Conservation (phyloP, 2,329 filamentous ascomycete genomes). For the Aspergillus tubingensis region DNA sequence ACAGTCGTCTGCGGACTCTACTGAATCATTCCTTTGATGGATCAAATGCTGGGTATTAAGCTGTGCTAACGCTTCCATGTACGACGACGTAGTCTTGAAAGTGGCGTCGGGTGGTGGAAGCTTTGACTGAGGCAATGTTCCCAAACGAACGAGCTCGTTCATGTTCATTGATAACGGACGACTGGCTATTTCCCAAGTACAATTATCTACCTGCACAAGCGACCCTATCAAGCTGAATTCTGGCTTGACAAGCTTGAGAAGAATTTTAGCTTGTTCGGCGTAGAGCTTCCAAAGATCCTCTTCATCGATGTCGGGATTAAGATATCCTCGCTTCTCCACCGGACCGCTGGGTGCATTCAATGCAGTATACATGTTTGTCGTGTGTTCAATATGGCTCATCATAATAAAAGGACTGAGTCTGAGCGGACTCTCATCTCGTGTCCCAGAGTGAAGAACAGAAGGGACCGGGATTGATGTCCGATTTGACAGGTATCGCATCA, state of each 20-base stretch:
- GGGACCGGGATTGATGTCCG: background rate
- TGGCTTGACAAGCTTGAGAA: background rate
- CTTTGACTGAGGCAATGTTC: background rate
- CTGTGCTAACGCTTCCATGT: slow-evolving; percentile 43
- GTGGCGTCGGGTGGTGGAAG: background rate
- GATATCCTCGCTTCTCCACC: slow-evolving; percentile 17
- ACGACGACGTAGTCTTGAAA: slow-evolving; percentile 38
- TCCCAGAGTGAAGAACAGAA: background rate
- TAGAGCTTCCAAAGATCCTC: slow-evolving; percentile 33
- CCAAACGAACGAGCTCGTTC: background rate
- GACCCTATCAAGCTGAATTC: background rate
- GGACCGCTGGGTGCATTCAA: slow-evolving; percentile 18
- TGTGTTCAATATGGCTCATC: slow-evolving; percentile 29
- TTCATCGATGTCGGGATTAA: slow-evolving; percentile 37
- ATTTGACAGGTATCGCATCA: background rate
- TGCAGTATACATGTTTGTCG: slow-evolving; percentile 14
- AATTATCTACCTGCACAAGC: background rate
- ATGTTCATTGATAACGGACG: background rate
- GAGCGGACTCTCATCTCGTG: background rate
- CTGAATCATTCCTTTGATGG: slow-evolving; percentile 43
- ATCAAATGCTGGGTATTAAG: slow-evolving; percentile 45
- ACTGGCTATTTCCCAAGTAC: background rate
- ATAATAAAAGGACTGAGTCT: background rate
- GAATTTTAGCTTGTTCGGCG: background rate
- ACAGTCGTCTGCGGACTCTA: slow-evolving; percentile 29